Base-by-base conservation (phyloP, 805 yeast species). In the Kuraishia floccosa region DNA sequence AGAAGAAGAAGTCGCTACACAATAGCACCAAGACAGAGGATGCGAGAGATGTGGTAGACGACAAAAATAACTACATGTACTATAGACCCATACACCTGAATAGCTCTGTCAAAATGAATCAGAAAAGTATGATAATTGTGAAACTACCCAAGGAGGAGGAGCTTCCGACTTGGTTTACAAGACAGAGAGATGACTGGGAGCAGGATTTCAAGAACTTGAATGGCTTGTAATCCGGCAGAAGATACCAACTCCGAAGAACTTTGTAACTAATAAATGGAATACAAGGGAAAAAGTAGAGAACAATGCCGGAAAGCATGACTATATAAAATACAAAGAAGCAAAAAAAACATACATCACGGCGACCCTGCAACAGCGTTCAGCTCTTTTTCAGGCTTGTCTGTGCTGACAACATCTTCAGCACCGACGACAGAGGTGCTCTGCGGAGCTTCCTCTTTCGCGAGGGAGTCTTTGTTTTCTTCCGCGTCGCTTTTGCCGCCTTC, bases 161-260 rank as follows among this genome's bases (percentile, higher is more conserved):
- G 25, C 58, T 85, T n/a, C 94, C 94, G 0, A 57, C 48, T 2
- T 85, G 96, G 96, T 82, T 83, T 42, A 58, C 58, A 14, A 50
- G 56, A 19, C 81, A 80, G 35, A 51, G 87, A 35, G 68, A 73
- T 37, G 45, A 58, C 32, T 82, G 89, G 93, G 86, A 79, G 40
- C 35, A 6, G 22, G 31, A 30, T n/a, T 24, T 30, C 22, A 16
- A 9, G 10, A 17, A n/a, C 9, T 17, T 30, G 15, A 30, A 30
- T 23, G 6, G 31, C 13, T 11, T n/a, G 15, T 14, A 9, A 12
- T 24, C n/a, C n/a, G n/a, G n/a, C n/a, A n/a, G n/a, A n/a, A n/a
- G n/a, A n/a, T n/a, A n/a, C n/a, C n/a, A n/a, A n/a, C n/a, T n/a
- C n/a, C n/a, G n/a, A n/a, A n/a, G n/a, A n/a, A n/a, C n/a, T n/a